Conservation (phyloP, 1,139 yeast species). For the Yamadazyma taylorii region DNA sequence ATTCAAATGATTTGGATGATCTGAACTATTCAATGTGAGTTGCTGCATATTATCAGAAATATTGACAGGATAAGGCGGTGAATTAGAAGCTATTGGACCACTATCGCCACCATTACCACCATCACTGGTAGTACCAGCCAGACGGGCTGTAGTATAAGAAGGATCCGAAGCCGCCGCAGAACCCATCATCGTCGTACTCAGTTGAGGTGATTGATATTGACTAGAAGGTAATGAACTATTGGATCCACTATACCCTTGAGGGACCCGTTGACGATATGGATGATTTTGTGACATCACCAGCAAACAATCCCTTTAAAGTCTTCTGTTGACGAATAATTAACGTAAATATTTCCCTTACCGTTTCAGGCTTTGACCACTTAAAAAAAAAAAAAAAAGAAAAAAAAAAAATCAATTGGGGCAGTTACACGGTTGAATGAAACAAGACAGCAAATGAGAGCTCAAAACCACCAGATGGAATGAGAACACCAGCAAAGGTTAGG, state of each 20-base stretch:
- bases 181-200: slow-evolving; percentile 1
- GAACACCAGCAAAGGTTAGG: no score
- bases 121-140: neutral
- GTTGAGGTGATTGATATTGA: slow-evolving; percentile 12
- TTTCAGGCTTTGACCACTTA: no score
- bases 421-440: no score
- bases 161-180: neutral
- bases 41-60: neutral
- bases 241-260: slow-evolving; percentile 5
- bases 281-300: slow-evolving; percentile 16
- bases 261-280: slow-evolving; percentile 36
- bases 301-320: no score
- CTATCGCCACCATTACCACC: neutral
- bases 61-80: slow-evolving; percentile 16
- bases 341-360: no score
- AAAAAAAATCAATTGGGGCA: no score
- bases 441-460: no score
- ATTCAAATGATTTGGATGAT: neutral
- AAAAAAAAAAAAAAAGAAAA: no score
- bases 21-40: neutral
- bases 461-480: no score
- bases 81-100: neutral
- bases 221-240: slow-evolving; percentile 10
- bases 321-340: no score
- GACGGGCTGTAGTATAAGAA: neutral